Base-by-base conservation (phyloP, 371 early-diverging fungal species). In the Mucor racemosus region DNA sequence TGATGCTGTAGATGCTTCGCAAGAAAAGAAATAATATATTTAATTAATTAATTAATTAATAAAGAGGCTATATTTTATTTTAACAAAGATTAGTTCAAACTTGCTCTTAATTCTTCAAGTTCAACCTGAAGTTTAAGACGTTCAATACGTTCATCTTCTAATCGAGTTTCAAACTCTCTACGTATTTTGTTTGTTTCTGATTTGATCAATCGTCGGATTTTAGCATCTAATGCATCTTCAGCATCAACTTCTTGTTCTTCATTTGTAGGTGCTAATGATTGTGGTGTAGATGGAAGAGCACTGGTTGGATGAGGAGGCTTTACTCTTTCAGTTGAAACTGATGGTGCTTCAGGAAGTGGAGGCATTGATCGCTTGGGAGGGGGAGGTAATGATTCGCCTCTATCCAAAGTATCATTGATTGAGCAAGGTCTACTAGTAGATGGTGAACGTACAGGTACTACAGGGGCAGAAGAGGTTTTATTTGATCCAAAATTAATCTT, bases 81-180 rank as follows among this genome's bases (percentile, higher is more conserved):
- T 26, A 3, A 26, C 26, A 26, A 26, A 26, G 26, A 55, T 34
- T n/a, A 56, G 13, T 11, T 46, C 13, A 26, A 55, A 34, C 58
- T 54, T 58, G 54, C 57, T 60, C 68, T 75, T 40, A 86, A 70
- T 54, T 72, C 71, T 33, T 74, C 65, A 17, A 86, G 69, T 50
- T 80, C 76, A 35, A 66, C 68, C 54, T 84, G 78, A 34, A 86
- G 65, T 21, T 66, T 66, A 41, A 75, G 66, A 15, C 84, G 74
- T n/a, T 73, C 68, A 33, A 64, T 72, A 31, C 85, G 77, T 64
- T 86, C 86, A 11, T 76, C 70, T 13, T 82, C 65, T 54, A 86
- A 71, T 58, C 61, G 58, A n/a, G 33, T 19, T 64, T 79, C 80
- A 60, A 79, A 77, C 61, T 84, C 81, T 42, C 66, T 67, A 34